These are phyloP conservation scores for Pirum gemmata DNA, from an alignment of 78 protist genomes.

Conservation along the genomic window DNA sequence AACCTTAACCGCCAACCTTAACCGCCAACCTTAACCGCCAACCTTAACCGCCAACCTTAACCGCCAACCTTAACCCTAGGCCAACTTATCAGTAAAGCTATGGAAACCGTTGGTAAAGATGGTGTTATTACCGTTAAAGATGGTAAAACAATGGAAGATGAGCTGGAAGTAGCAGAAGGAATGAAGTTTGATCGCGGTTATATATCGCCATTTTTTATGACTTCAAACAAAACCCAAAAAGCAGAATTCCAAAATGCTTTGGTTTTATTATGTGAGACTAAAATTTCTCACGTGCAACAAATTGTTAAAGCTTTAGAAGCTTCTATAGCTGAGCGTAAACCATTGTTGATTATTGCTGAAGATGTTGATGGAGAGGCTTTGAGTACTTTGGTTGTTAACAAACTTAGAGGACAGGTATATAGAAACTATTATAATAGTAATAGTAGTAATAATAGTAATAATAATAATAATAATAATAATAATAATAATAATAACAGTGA, in stretches of 20 bases:
- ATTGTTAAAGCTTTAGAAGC: constrained; percentile 83
- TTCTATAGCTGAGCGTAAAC: constrained; percentile 50
- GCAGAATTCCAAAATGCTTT: constrained; percentile 43
- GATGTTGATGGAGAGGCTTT: constrained; percentile 91
- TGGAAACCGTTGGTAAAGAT: constrained; percentile 95
- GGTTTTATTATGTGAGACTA: constrained; percentile 58
- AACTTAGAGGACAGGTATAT: constrained; percentile 71
- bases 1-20: no score
- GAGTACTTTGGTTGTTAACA: constrained; percentile 83
- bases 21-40: no score
- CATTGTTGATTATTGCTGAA: constrained; percentile 90
- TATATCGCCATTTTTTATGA: constrained; percentile 91
- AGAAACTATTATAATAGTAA: no score
- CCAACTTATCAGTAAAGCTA: constrained; percentile 87
- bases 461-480: no score
- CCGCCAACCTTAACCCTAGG: no score
- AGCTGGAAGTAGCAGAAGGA: constrained; percentile 93
- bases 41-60: no score
- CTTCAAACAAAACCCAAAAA: constrained; percentile 36
- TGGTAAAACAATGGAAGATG: constrained; percentile 90
- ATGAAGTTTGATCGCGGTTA: constrained; percentile 95
- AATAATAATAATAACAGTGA: no score
- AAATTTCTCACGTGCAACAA: constrained; percentile 66
- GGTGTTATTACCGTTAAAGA: constrained; percentile 98
- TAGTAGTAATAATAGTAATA: no score